A percentile compares a stretch with the other conserved stretches of the same genome.
These are phyloP conservation scores for Gossypioides kirkii DNA, from an alignment of 345 rosid genomes.

Conservation along the genomic window DNA sequence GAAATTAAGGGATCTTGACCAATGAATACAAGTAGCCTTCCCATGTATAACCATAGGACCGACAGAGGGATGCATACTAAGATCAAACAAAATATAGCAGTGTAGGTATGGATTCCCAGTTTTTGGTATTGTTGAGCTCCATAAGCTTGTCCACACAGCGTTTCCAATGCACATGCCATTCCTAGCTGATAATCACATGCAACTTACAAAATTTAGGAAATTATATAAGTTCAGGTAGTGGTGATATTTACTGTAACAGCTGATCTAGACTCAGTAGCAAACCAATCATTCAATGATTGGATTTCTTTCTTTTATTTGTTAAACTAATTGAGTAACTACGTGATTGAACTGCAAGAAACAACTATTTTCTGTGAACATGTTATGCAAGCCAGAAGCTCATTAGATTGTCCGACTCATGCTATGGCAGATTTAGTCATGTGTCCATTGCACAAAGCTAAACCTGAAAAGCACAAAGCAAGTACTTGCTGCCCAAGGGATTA, in stretches of 20 bases:
- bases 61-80: slow-evolving; percentile 36
- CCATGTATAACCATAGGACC: slow-evolving; percentile 33
- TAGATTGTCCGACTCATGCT: background rate
- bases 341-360: background rate
- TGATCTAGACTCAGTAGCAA: too few species aligned
- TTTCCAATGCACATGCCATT: slow-evolving; percentile 42
- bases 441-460: too few species aligned
- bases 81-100: slow-evolving; percentile 32
- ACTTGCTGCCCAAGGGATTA: background rate
- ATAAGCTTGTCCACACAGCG: slow-evolving; percentile 43
- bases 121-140: slow-evolving; percentile 41
- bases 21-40: slow-evolving; percentile 26
- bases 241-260: background rate
- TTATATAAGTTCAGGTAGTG: background rate
- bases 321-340: too few species aligned
- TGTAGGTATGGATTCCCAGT: slow-evolving; percentile 35
- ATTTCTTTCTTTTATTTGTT: background rate
- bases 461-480: background rate
- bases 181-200: slow-evolving; percentile 24
- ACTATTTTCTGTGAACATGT: background rate
- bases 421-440: background rate
- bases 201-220: background rate
- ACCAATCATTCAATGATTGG: background rate
- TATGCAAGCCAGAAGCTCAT: background rate
- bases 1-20: slow-evolving; percentile 43